A percentile compares a stretch with the other conserved stretches of the same genome.
Evolutionary conservation across 2,329 filamentous ascomycete species (phyloP).

Genomic region (Scedosporium minutisporum): DNA sequence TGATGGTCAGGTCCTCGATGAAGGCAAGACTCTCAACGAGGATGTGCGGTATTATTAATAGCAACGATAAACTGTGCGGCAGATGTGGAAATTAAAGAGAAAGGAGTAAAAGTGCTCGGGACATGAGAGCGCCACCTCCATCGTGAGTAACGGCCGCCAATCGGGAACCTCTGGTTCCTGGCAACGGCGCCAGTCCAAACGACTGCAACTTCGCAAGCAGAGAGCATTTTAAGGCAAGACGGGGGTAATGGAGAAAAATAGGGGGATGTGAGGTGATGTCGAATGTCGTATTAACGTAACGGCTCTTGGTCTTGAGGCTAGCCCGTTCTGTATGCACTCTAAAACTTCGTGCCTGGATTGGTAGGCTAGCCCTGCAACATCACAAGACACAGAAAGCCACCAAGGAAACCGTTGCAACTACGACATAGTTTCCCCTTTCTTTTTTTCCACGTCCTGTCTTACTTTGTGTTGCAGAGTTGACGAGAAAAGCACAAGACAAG

Average conservation of each 20-base stretch:
- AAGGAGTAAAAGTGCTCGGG: no score
- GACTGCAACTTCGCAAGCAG: not conserved
- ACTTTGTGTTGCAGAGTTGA: not conserved
- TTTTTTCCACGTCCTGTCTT: not conserved
- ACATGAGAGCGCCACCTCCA: no score
- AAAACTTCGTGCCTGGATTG: not conserved
- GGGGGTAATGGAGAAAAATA: not conserved
- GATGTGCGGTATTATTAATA: not conserved
- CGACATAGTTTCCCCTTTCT: not conserved
- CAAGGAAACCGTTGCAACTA: no score
- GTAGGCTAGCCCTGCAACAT: not conserved
- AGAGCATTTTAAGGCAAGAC: not conserved
- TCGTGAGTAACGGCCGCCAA: not conserved
- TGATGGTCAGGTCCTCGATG: not conserved
- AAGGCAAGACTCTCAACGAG: not conserved
- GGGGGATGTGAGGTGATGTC: not conserved
- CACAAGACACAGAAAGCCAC: not conserved
- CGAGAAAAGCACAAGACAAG: not conserved
- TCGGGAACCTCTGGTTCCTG: not conserved
- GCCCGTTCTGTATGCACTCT: no score
- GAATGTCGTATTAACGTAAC: not conserved
- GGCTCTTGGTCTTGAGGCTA: not conserved
- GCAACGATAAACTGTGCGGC: not conserved
- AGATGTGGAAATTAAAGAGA: constrained; percentile 1
- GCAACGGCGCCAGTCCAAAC: not conserved